A percentile compares a stretch with the other conserved stretches of the same genome.
Conservation (phyloP, 2,329 filamentous ascomycete species). For the Colletotrichum siamense region DNA sequence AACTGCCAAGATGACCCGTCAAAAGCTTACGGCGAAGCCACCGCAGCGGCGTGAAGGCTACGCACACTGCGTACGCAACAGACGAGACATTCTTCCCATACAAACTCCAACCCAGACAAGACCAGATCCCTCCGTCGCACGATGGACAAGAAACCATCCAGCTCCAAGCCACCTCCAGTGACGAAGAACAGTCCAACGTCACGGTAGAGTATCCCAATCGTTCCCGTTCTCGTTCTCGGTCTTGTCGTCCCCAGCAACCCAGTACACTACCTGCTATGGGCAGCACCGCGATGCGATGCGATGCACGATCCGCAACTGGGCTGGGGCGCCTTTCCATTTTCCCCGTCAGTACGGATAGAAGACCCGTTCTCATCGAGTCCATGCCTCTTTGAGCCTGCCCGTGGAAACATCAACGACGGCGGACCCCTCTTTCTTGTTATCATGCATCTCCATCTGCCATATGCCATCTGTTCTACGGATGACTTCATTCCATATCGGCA, state of each 20-base stretch:
- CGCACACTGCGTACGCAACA: constrained; percentile 1
- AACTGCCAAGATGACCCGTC: not conserved
- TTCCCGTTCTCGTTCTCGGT: not conserved
- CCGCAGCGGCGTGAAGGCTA: not conserved
- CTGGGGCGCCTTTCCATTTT: not conserved
- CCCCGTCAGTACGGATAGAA: not conserved
- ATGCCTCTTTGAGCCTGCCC: not conserved
- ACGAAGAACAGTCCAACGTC: not conserved
- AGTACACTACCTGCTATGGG: not conserved
- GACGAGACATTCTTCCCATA: not conserved
- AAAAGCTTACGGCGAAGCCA: constrained; percentile 8
- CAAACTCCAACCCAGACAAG: not conserved
- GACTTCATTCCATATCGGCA: not conserved
- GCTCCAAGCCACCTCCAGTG: constrained; percentile 14
- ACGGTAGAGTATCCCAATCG: not conserved
- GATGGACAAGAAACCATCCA: not conserved
- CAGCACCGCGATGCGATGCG: not conserved
- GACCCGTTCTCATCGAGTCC: not conserved
- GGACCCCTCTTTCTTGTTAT: constrained; percentile 3
- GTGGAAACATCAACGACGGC: not conserved
- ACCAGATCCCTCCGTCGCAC: not conserved
- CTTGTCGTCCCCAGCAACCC: not conserved
- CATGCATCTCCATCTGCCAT: not conserved
- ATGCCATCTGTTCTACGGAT: not conserved
- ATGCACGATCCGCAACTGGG: not conserved